Base-by-base conservation (phyloP, 2,329 filamentous ascomycete species). In the Trichoderma atrobrunneum region DNA sequence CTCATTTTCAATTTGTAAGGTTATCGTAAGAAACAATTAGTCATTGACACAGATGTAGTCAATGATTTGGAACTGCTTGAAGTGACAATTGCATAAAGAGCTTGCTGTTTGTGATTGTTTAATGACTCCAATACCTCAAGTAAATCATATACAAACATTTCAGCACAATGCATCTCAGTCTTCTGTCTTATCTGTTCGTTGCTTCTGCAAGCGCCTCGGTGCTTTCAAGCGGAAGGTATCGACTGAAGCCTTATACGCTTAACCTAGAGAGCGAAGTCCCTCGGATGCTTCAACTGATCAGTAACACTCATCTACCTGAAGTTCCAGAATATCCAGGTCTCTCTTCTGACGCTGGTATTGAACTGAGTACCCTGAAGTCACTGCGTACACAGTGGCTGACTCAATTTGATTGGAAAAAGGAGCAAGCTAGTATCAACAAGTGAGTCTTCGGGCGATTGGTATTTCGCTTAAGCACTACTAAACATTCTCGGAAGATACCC, bases 231-330 rank as follows among this genome's bases (percentile, higher is more conserved):
- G 7, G n/a, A 34, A 54, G 5, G 7, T 65, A 54, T 54, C 51
- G 54, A 7, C 24, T 65, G 12, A 34, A 24, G 21, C 62, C 62
- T 8, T 65, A 34, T 30, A 34, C 18, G 1, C 39, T 65, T 10
- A 54, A 56, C 11, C 62, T 65, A 1, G 36, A 18, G 10, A 54
- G 43, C 11, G 14, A 34, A 24, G 62, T 65, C 10, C 43, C 62
- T 24, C 62, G 62, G 2, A 3, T 74, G 78, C 3, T 83, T 7
- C 54, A 73, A 18, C 30, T 75, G 36, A 56, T 75, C n/a, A 73
- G 67, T 24, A 70, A 72, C 3, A 73, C 75, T 7, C 30, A 60
- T 14, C 59, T 76, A 11, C 36, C 36, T 18, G 72, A 71, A 21
- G 21, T 7, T 18, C 39, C 59, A 43, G 61, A 51, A 21, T 54